These are phyloP conservation scores for Xylariaceae sp. DNA, from an alignment of 2,329 filamentous ascomycete genomes.

Conservation along the genomic window DNA sequence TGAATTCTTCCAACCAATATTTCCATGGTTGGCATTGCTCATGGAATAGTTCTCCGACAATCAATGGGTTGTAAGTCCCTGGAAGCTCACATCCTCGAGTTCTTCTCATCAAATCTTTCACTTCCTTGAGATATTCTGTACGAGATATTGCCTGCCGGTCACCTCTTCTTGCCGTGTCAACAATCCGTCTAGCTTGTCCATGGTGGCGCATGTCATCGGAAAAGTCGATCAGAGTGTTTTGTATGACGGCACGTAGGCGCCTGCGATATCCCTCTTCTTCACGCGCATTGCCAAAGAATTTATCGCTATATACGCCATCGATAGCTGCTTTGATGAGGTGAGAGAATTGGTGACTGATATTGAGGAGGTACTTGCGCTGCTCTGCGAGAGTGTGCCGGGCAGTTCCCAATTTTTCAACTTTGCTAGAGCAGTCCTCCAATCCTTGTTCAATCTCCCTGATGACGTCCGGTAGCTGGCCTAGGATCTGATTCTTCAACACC, in stretches of 20 bases:
- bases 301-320: constrained; percentile 35
- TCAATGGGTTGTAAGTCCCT: constrained; percentile 40
- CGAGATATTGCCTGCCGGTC: constrained; percentile 14
- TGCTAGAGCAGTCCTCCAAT: constrained; percentile 26
- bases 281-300: constrained; percentile 35
- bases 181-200: constrained; percentile 24
- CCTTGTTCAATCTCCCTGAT: constrained; percentile 36
- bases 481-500: constrained; percentile 34
- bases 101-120: constrained; percentile 31
- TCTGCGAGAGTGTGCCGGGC: constrained; percentile 28
- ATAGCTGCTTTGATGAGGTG: constrained; percentile 32
- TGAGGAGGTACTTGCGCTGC: constrained; percentile 38
- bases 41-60: constrained; percentile 39
- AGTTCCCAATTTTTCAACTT: constrained; percentile 34
- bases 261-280: constrained; percentile 23
- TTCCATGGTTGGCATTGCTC: constrained; percentile 40
- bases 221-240: constrained; percentile 32
- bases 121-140: constrained; percentile 21
- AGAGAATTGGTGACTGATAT: constrained; percentile 34
- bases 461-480: constrained; percentile 36
- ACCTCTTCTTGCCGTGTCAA: neutral
- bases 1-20: constrained; percentile 17
- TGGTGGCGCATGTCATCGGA: constrained; percentile 28
- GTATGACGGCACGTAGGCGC: constrained; percentile 34
- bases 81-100: constrained; percentile 41